These are phyloP conservation scores for Trichocladium uniseriatum DNA, from an alignment of 495 filamentous ascomycete species.

Conservation along the genomic window DNA sequence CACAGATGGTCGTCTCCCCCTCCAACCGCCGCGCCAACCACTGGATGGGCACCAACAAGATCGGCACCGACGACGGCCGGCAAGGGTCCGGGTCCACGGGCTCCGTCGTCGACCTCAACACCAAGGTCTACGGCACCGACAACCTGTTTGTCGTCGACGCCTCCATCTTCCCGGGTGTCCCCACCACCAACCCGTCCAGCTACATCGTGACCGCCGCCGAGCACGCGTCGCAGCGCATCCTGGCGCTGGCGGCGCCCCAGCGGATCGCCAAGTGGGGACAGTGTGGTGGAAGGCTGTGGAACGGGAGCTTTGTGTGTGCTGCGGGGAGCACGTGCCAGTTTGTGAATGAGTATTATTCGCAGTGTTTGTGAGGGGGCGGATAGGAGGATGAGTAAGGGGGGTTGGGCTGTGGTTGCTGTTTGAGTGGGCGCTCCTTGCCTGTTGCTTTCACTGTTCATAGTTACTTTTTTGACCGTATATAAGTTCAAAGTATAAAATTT, in stretches of 20 bases:
- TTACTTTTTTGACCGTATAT: too few relatives aligned
- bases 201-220: constrained; percentile 52
- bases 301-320: constrained; percentile 17
- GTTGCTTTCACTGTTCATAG: too few relatives aligned
- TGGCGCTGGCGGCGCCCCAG: constrained; percentile 29
- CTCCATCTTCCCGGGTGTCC: constrained; percentile 53
- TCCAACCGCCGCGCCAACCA: constrained; percentile 57
- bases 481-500: too few relatives aligned
- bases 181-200: constrained; percentile 50
- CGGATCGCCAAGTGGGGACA: constrained; percentile 22
- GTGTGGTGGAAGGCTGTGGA: constrained; percentile 36
- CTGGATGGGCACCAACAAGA: constrained; percentile 56
- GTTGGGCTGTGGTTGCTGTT: too few relatives aligned
- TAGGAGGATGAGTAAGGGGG: background rate
- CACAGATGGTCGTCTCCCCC: constrained; percentile 39
- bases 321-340: constrained; percentile 13
- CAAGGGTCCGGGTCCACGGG: constrained; percentile 39
- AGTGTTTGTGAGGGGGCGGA: constrained; percentile 16
- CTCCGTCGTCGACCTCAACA: constrained; percentile 60
- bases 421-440: too few relatives aligned
- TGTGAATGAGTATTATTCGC: constrained; percentile 23
- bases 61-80: constrained; percentile 59
- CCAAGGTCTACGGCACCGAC: constrained; percentile 61
- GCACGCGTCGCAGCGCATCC: constrained; percentile 42
- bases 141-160: constrained; percentile 60